phyloP scores from a whole-genome alignment of 2,329 filamentous ascomycete species.

The Aspergillus japonicus region DNA sequence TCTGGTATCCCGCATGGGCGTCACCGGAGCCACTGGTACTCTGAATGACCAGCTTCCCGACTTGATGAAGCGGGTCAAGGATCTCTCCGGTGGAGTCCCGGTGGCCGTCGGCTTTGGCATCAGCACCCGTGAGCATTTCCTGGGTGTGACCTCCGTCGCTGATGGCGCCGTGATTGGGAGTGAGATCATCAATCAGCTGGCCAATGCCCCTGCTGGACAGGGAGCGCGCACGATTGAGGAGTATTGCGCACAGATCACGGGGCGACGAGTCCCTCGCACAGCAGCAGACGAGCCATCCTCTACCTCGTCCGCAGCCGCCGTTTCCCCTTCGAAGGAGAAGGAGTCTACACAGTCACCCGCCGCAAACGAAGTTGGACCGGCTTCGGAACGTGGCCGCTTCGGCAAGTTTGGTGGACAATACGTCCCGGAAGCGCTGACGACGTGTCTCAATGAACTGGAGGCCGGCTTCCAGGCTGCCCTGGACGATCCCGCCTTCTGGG shows the following conservation, averaged over 20 bases:
- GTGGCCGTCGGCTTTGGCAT: constrained; percentile 92
- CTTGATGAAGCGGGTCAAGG: constrained; percentile 77
- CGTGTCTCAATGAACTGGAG: constrained; percentile 84
- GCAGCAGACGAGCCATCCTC: constrained; percentile 38
- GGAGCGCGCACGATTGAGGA: constrained; percentile 71
- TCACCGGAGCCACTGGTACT: constrained; percentile 82
- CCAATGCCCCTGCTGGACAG: constrained; percentile 61
- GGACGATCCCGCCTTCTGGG: constrained; percentile 87
- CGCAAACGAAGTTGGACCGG: background rate
- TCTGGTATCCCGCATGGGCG: constrained; percentile 90
- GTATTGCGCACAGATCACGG: constrained; percentile 73
- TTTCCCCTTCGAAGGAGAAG: constrained; percentile 28
- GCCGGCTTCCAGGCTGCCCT: constrained; percentile 81
- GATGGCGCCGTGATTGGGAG: constrained; percentile 94
- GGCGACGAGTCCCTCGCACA: constrained; percentile 46
- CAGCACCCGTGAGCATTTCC: constrained; percentile 86
- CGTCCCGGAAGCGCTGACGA: constrained; percentile 94
- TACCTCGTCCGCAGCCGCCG: background rate
- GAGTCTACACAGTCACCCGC: background rate
- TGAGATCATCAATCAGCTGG: constrained; percentile 79
- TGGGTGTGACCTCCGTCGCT: constrained; percentile 73
- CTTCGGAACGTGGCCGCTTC: constrained; percentile 48
- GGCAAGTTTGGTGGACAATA: constrained; percentile 94
- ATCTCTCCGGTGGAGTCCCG: constrained; percentile 80
- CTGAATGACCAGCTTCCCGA: constrained; percentile 75